phyloP scores from a whole-genome alignment of 192 early-diverging fungal species.

The Backusella macrospora region DNA sequence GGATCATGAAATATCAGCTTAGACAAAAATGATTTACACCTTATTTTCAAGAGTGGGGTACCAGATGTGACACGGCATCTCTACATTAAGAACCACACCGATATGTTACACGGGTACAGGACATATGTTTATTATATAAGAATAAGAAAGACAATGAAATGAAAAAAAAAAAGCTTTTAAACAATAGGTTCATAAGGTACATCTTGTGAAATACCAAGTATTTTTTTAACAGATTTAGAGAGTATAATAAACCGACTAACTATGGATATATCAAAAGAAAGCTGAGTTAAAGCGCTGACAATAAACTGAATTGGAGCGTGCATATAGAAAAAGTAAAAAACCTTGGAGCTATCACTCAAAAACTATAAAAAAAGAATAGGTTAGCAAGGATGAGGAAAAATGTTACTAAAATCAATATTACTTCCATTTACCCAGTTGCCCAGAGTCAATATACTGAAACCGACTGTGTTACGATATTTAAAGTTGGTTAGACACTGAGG shows the following conservation, averaged over 20 bases:
- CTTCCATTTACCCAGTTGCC: conserved; percentile 38
- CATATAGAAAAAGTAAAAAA: conserved; percentile 57
- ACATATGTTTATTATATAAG: neutral
- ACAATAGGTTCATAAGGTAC: conserved; percentile 18
- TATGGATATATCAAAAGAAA: conserved; percentile 53
- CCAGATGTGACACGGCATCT: no score
- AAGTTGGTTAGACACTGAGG: conserved; percentile 59
- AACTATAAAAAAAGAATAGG: conserved; percentile 36
- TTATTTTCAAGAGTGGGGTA: no score
- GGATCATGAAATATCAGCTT: neutral
- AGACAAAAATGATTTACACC: neutral
- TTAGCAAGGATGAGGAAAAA: no score
- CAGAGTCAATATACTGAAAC: conserved; percentile 48
- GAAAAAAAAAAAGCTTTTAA: neutral
- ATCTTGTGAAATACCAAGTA: neutral
- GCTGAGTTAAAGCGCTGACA: conserved; percentile 56
- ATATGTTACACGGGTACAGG: neutral
- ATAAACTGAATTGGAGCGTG: conserved; percentile 55
- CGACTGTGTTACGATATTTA: conserved; percentile 45
- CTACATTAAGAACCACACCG: no score
- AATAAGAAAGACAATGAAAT: neutral
- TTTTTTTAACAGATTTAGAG: conserved; percentile 31
- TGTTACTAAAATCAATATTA: neutral
- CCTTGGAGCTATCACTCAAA: conserved; percentile 58
- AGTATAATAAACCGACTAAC: conserved; percentile 54